Evolutionary conservation across 768 basidiomycete species (phyloP), one percentile per base, ranked within the genome.

Genomic region (Russula brevipes): DNA sequence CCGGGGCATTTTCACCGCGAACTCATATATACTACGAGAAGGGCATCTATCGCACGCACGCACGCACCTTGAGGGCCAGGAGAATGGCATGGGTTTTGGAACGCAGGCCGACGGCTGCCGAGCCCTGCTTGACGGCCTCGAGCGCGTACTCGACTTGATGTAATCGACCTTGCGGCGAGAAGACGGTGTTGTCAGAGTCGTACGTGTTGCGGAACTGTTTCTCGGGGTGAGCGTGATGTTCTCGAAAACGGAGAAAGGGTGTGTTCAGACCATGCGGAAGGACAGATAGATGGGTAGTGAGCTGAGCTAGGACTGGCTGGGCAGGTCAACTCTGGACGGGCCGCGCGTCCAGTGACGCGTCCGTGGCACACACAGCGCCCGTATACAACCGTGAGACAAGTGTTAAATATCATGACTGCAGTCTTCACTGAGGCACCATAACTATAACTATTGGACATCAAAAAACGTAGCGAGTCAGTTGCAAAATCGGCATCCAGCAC

Each of bases 81-180:
- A 99, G 79, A 39, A 99, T 82, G 17, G 94, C 86, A 76, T 98
- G 97, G 1, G 92, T 97, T 79, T 95, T 94, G 59, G 94, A 96
- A 69, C 94, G 84, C 71, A 99, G 74, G 56, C 97, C 97, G 51
- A 99, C 95, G 46, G 94, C 95, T n/a, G 97, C 97, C 63, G 95
- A 98, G 66, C 97, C 97, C 73, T 98, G 97, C 81, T 99, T 99
- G 69, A 99, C 96, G 63, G 97, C 97, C 77, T 99, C 97, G 58
- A 98, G 86, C 1, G 97, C 95, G 83, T 99, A 97, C 77, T 97
- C 95, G 69, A 97, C 94, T 74, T 97, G 93, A 76, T 98, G 96
- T 56, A 98, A 82, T 46, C 96, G 88, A 62, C 96, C 94, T 80
- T 97, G 96, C 0, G 95, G 96, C 4, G 89, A 93, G 80, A 94